A percentile compares a stretch with the other conserved stretches of the same genome.
phyloP scores from a whole-genome alignment of 805 yeast genomes.

The Pichia paraexigua region DNA sequence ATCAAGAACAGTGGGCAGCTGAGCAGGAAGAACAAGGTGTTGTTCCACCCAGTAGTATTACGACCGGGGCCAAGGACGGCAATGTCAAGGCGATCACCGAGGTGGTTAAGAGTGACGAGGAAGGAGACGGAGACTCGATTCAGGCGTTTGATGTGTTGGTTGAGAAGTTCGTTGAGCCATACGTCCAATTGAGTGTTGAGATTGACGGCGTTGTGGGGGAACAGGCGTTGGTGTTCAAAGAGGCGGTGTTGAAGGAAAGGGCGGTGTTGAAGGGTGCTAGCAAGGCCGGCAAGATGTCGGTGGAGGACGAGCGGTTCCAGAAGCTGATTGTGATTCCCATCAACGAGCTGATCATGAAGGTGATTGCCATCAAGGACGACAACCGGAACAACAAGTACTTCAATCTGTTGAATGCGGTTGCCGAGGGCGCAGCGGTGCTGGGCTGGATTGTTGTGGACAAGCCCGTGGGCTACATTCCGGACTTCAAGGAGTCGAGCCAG shows the following conservation, averaged over 20 bases:
- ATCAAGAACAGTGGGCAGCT: conserved; percentile 51
- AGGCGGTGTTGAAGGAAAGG: conserved; percentile 54
- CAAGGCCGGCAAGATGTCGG: conserved; percentile 57
- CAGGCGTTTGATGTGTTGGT: conserved; percentile 49
- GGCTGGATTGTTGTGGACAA: conserved; percentile 83
- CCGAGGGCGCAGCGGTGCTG: conserved; percentile 83
- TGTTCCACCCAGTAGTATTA: neutral
- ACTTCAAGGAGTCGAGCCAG: conserved; percentile 83
- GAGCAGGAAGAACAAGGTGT: neutral
- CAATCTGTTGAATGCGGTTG: conserved; percentile 71
- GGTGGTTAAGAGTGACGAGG: conserved; percentile 17
- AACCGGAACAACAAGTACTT: conserved; percentile 59
- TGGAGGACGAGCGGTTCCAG: conserved; percentile 43
- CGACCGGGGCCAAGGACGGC: too few species aligned
- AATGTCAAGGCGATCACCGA: conserved; percentile 11
- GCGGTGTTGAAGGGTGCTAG: conserved; percentile 51
- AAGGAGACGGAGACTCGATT: conserved; percentile 33
- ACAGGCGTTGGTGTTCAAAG: conserved; percentile 40
- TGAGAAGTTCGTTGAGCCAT: conserved; percentile 47
- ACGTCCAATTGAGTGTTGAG: conserved; percentile 42
- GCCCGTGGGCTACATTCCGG: conserved; percentile 70
- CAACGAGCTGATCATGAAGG: conserved; percentile 48
- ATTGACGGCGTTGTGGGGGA: conserved; percentile 53
- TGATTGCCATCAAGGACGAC: conserved; percentile 61
- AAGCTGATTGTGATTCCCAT: conserved; percentile 56